phyloP scores from a whole-genome alignment of 1,284 basidiomycete species.

The Malassezia yamatoensis region DNA sequence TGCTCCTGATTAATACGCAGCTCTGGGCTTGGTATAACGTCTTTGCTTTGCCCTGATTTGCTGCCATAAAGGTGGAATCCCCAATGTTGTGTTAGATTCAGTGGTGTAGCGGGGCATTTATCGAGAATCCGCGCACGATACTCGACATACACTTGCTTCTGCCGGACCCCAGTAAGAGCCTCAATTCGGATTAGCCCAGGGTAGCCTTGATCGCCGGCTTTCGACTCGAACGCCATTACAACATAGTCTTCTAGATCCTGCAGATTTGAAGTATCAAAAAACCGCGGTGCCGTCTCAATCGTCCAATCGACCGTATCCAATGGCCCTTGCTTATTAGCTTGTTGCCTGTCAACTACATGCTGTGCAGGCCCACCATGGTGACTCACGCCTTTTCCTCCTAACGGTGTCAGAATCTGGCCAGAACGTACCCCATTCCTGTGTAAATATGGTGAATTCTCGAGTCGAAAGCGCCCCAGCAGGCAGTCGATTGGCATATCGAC shows the following conservation, averaged over 20 bases:
- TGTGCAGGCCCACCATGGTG: conserved; percentile 37
- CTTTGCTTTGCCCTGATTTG: neutral
- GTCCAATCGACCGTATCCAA: conserved; percentile 36
- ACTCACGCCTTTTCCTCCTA: conserved; percentile 23
- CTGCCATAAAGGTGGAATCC: conserved; percentile 36
- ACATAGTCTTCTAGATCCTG: conserved; percentile 13
- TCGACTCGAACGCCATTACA: conserved; percentile 21
- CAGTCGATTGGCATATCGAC: conserved; percentile 41
- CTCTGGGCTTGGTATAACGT: conserved; percentile 25
- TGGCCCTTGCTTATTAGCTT: conserved; percentile 28
- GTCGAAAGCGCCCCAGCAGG: conserved; percentile 25
- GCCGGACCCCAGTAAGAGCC: conserved; percentile 23
- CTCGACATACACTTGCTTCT: conserved; percentile 13
- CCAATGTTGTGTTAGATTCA: conserved; percentile 46
- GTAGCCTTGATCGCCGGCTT: conserved; percentile 33
- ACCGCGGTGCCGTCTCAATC: neutral
- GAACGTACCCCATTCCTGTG: conserved; percentile 9
- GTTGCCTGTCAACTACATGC: conserved; percentile 11
- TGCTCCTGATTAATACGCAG: conserved; percentile 23
- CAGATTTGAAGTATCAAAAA: conserved; percentile 16
- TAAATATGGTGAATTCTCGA: neutral
- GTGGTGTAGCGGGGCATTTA: conserved; percentile 22
- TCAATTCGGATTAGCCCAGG: conserved; percentile 35
- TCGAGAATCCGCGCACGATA: conserved; percentile 28
- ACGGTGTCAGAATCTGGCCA: neutral